These are phyloP conservation scores for Calendula officinalis DNA, from an alignment of 129 eudicot genomes.

Conservation along the genomic window DNA sequence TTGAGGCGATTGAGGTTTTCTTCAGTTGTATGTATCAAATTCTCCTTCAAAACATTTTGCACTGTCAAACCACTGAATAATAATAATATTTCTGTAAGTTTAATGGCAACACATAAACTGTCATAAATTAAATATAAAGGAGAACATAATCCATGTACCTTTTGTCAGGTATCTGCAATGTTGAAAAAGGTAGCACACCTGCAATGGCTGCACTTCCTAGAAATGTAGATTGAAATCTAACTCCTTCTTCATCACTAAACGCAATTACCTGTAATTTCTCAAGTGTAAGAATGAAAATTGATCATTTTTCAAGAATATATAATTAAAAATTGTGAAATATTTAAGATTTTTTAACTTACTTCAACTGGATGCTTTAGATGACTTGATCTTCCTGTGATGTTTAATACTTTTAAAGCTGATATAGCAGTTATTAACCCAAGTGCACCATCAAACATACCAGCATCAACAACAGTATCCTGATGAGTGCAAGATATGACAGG, in stretches of 20 bases:
- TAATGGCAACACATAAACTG: slow-evolving; percentile 6
- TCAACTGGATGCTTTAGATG: slow-evolving; percentile 76
- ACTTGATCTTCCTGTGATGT: slow-evolving; percentile 46
- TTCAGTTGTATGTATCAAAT: slow-evolving; percentile 55
- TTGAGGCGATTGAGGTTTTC: slow-evolving; percentile 65
- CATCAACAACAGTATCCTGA: slow-evolving; percentile 97
- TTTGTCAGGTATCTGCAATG: slow-evolving; percentile 75
- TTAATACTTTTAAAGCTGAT: slow-evolving; percentile 87
- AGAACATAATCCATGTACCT: slow-evolving; percentile 42
- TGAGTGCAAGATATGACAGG: not conserved
- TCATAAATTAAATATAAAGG: slow-evolving; percentile 11
- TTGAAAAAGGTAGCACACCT: slow-evolving; percentile 74
- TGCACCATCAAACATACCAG: slow-evolving; percentile 94
- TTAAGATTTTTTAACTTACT: slow-evolving; percentile 38
- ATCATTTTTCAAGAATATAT: slow-evolving; percentile 4
- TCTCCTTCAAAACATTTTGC: slow-evolving; percentile 66
- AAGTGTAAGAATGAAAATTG: slow-evolving; percentile 16
- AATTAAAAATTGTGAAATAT: not conserved
- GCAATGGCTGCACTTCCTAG: slow-evolving; percentile 99
- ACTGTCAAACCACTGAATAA: slow-evolving; percentile 82
- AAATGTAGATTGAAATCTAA: slow-evolving; percentile 90
- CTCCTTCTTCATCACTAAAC: slow-evolving; percentile 98
- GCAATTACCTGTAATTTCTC: slow-evolving; percentile 67
- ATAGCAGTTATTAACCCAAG: slow-evolving; percentile 79
- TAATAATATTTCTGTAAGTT: slow-evolving; percentile 25